phyloP scores from a whole-genome alignment of 2,329 filamentous ascomycete species.

The Nemania serpens region DNA sequence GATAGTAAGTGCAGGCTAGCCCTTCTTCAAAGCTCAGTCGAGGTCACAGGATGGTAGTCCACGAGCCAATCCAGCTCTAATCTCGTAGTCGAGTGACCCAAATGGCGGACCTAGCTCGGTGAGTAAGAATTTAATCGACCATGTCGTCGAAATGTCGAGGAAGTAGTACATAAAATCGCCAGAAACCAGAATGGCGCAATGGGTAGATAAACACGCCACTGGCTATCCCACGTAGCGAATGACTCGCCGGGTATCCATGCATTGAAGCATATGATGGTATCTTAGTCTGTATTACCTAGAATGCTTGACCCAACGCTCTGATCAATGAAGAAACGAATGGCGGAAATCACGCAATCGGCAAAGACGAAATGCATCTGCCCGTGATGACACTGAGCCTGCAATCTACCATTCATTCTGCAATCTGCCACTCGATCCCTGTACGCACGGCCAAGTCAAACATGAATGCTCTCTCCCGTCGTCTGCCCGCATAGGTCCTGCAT shows the following conservation, averaged over 20 bases:
- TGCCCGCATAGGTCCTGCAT: slow-evolving; percentile 21
- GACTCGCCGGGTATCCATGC: neutral
- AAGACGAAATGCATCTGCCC: slow-evolving; percentile 20
- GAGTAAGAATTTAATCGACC: too few relatives aligned
- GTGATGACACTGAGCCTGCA: slow-evolving; percentile 21
- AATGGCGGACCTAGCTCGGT: too few relatives aligned
- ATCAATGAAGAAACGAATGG: neutral
- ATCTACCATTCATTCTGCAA: slow-evolving; percentile 22
- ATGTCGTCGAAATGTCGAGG: too few relatives aligned
- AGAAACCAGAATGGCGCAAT: neutral
- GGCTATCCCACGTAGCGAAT: neutral
- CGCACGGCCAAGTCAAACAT: slow-evolving; percentile 11
- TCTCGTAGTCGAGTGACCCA: too few relatives aligned
- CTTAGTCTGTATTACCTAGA: neutral
- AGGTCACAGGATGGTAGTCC: too few relatives aligned
- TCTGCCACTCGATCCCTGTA: slow-evolving; percentile 21
- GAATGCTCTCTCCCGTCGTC: slow-evolving; percentile 6
- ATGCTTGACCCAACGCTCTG: neutral
- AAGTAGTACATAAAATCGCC: too few relatives aligned
- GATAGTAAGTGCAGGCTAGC: too few relatives aligned
- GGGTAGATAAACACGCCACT: slow-evolving; percentile 4
- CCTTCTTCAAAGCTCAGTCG: too few relatives aligned
- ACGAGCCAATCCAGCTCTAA: too few relatives aligned
- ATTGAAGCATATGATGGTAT: neutral
- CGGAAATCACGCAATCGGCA: slow-evolving; percentile 12